Base-by-base conservation (phyloP, 2,329 filamentous ascomycete species). In the Claviceps sp. region DNA sequence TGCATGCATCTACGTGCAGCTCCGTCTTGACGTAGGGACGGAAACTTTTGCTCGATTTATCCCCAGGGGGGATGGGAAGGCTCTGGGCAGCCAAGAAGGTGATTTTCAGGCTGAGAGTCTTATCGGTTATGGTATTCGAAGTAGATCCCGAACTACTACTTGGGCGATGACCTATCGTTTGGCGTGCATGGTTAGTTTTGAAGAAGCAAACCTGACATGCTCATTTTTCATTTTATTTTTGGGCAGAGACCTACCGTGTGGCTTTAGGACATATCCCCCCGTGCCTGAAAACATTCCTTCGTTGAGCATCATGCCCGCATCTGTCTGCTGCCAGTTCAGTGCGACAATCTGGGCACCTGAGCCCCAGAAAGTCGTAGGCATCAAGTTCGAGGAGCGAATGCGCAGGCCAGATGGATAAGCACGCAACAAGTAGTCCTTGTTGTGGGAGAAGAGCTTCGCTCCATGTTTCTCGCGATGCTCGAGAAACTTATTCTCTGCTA, bases 301-400 rank as follows among this genome's bases (percentile, higher is more conserved):
- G 62, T 96, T 96, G 14, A 95, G 77, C 91, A 96, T 96, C 83
- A 94, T 94, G 36, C 88, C 89, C 59, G 88, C 85, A 61, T 96
- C 89, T 66, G 86, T 83, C 55, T 83, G 84, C 67, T 97, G 90
- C 88, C 90, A 97, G 68, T 96, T 96, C 54, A 97, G 72, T 0
- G 90, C 90, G 1, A 94, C 88, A 59, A 96, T 84, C 66, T 96
- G 90, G 3, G 94, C 84, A 14, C 90, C 90, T 57, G 87, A 83
- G 36, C 88, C 78, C 90, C 90, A 96, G 67, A 90, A 93, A 3
- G 84, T 76, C 1, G 82, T 79, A 4, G 91, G 89, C 58, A 95
- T 88, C 13, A 94, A 74, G 62, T 96, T 97, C 1, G 87, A 93
- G 0, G 88, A 95, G 54, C 80, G 77, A 50, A 96, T 82, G 6